Base-by-base conservation (phyloP, 73 alveolate species). In the Stentor roeselii region DNA sequence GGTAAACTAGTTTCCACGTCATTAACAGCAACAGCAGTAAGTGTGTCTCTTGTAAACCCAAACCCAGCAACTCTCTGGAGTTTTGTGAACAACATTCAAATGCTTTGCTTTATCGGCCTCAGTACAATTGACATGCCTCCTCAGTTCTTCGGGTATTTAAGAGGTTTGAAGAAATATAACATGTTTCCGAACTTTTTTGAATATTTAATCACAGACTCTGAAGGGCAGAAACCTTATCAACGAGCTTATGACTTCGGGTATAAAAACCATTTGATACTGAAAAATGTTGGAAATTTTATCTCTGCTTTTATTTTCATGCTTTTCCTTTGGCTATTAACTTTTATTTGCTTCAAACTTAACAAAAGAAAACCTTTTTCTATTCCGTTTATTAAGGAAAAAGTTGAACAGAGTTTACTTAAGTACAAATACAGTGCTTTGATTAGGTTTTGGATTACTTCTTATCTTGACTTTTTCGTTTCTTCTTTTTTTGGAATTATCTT, bases 171-270 rank as follows among this genome's bases (percentile, higher is more conserved):
- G 11, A 21, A 21, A 21, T 67, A 67, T 2, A 67, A 67, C 41
- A 21, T 67, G n/a, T 67, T 67, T 67, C 80, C 80, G 1, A 67
- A 67, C 34, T 30, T 67, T 67, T 67, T 67, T 67, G 80, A 67
- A 34, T 2, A 67, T 2, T 21, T 32, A 1, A 34, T 67, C 11
- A 27, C n/a, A 21, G 80, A 67, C 21, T 14, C n/a, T 21, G 80
- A 34, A 11, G 80, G 41, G 37, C 21, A 67, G n/a, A 67, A 34
- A 67, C 41, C 80, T n/a, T 67, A 30, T 67, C 42, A 21, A 27
- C 37, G 34, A 67, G 80, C 80, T 67, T 32, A 21, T 67, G 37
- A 67, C 1, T 67, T 21, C 37, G 80, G 80, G 42, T 67, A 67
- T 2, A 67, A 67, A 11, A 67, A 36, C 11, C 27, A 67, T 67